Conservation (phyloP, 441 rosid genomes). For the Gossypium aridum region DNA sequence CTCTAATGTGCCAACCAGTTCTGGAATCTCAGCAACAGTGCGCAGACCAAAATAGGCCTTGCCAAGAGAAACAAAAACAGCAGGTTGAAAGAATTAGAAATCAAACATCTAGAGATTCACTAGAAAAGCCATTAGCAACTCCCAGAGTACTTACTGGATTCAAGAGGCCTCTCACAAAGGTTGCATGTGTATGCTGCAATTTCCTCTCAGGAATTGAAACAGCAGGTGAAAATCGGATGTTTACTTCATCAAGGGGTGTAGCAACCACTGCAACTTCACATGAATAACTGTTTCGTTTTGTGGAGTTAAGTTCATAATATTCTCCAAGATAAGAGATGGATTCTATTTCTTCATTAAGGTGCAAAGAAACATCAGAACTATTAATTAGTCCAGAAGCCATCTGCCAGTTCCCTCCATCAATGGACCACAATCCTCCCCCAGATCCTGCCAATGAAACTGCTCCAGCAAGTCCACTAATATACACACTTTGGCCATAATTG, state of each 20-base stretch:
- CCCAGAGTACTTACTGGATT: conserved; percentile 60
- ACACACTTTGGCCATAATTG: conserved; percentile 82
- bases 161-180: conserved; percentile 78
- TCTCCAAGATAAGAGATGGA: conserved; percentile 53
- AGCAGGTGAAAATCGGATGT: conserved; percentile 57
- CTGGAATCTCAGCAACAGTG: conserved; percentile 59
- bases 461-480: conserved; percentile 88
- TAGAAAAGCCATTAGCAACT: background rate
- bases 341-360: conserved; percentile 58
- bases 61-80: conserved; percentile 14
- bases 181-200: conserved; percentile 82
- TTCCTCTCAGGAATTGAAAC: conserved; percentile 65
- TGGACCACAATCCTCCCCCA: conserved; percentile 77
- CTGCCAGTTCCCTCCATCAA: conserved; percentile 94
- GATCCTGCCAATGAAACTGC: conserved; percentile 96
- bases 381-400: conserved; percentile 77
- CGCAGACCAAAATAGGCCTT: conserved; percentile 74
- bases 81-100: background rate
- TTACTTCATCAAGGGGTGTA: conserved; percentile 72
- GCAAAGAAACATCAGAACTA: conserved; percentile 56
- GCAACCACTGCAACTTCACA: conserved; percentile 69
- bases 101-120: background rate
- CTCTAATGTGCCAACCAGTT: conserved; percentile 75
- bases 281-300: conserved; percentile 50
- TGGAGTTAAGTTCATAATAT: conserved; percentile 73